Evolutionary conservation across 2,329 filamentous ascomycete genomes (phyloP).

Genomic region (Tolypocladium tundrense): DNA sequence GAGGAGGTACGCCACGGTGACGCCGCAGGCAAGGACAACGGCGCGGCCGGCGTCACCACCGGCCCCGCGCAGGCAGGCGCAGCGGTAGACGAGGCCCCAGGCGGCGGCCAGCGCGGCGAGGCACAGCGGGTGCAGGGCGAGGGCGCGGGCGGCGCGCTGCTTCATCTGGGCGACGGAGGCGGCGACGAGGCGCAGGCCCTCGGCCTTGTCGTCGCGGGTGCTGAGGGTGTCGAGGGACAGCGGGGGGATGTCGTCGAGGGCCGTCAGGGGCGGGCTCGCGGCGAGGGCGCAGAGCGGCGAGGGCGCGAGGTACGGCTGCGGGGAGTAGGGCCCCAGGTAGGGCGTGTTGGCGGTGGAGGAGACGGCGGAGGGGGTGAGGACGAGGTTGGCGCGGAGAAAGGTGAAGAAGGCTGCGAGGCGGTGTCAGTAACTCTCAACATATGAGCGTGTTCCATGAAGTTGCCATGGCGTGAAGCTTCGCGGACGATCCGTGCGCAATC

Average conservation of each 20-base stretch:
- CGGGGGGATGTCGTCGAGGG: slow-evolving; percentile 44
- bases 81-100: slow-evolving; percentile 34
- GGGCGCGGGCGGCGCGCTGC: slow-evolving; percentile 50
- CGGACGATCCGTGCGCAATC: not conserved
- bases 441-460: too few relatives aligned
- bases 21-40: slow-evolving; percentile 47
- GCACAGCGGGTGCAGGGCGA: slow-evolving; percentile 53
- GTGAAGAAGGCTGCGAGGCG: slow-evolving; percentile 61
- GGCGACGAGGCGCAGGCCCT: slow-evolving; percentile 63
- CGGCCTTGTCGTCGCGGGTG: slow-evolving; percentile 48
- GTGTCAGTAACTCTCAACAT: not conserved
- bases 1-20: slow-evolving; percentile 54
- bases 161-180: slow-evolving; percentile 78
- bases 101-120: slow-evolving; percentile 34
- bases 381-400: slow-evolving; percentile 71
- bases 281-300: slow-evolving; percentile 42
- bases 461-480: not conserved
- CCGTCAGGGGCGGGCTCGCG: slow-evolving; percentile 31
- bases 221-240: slow-evolving; percentile 51
- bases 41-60: slow-evolving; percentile 42
- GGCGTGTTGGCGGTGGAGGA: slow-evolving; percentile 58
- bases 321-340: slow-evolving; percentile 41
- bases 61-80: slow-evolving; percentile 28
- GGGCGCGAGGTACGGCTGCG: slow-evolving; percentile 22
- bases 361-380: slow-evolving; percentile 51